phyloP scores from a whole-genome alignment of 176 grass and related monocot genomes.

The Bolboschoenus planiculmis region DNA sequence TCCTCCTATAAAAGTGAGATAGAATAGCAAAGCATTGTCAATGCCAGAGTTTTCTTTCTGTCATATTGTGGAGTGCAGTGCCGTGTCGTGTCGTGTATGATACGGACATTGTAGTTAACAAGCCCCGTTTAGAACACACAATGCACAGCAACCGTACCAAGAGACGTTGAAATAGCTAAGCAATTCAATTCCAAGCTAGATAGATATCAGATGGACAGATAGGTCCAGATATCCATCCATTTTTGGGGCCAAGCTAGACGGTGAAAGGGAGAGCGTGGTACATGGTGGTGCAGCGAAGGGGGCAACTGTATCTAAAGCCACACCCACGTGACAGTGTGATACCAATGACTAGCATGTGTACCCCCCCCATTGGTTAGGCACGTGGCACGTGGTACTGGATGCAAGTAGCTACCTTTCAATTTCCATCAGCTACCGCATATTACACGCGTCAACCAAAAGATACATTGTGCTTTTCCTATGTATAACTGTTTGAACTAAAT shows the following conservation, averaged over 20 bases:
- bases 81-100: too few species aligned
- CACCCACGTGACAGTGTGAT: not conserved
- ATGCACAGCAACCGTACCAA: not conserved
- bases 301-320: not conserved
- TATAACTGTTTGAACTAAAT: not conserved
- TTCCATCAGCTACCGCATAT: not conserved
- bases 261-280: not conserved
- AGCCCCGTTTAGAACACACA: not conserved
- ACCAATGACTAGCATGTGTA: not conserved
- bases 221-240: too few species aligned
- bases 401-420: not conserved
- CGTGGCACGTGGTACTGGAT: not conserved
- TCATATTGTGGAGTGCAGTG: too few species aligned
- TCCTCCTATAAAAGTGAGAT: slow-evolving; percentile 31
- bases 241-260: not conserved
- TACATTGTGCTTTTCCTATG: not conserved
- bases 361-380: not conserved
- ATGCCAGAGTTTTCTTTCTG: too few species aligned
- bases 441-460: not conserved
- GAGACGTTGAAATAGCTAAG: not conserved
- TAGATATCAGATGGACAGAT: not conserved
- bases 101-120: not conserved
- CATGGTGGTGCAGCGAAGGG: not conserved
- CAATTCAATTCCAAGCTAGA: not conserved
- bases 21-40: too few species aligned